These are phyloP conservation scores for Viola odorata DNA, from an alignment of 345 rosid species.

Conservation along the genomic window DNA sequence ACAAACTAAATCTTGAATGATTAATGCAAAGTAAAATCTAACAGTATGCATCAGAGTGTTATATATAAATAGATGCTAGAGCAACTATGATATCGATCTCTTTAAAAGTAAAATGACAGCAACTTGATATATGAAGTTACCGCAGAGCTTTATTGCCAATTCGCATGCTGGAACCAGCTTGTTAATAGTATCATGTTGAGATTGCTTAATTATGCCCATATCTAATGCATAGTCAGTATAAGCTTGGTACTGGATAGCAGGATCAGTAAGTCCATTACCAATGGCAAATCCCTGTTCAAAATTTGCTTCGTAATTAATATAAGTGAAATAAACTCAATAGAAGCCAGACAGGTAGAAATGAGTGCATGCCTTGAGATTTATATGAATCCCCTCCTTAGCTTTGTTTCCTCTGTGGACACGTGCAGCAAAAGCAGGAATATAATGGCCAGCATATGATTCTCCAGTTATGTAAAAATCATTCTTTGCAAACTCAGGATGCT, in stretches of 20 bases:
- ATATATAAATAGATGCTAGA: no score
- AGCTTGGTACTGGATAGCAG: slow-evolving; percentile 86
- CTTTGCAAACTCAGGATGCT: slow-evolving; percentile 68
- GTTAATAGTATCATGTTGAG: slow-evolving; percentile 52
- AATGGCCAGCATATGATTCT: slow-evolving; percentile 99
- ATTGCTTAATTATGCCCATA: slow-evolving; percentile 61
- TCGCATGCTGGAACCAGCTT: slow-evolving; percentile 87
- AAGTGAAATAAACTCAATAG: not conserved
- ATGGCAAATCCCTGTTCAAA: slow-evolving; percentile 86
- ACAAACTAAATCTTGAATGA: no score
- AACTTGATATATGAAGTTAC: slow-evolving; percentile 31
- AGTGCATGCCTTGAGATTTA: slow-evolving; percentile 71
- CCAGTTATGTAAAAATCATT: slow-evolving; percentile 96
- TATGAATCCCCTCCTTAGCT: slow-evolving; percentile 77
- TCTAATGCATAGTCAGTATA: slow-evolving; percentile 94
- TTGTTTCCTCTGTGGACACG: slow-evolving; percentile 89
- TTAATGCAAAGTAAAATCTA: no score
- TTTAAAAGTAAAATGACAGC: not conserved
- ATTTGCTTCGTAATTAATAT: slow-evolving; percentile 16
- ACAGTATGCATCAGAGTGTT: no score
- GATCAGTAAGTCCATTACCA: slow-evolving; percentile 97
- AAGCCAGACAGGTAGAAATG: not conserved
- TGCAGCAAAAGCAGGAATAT: slow-evolving; percentile 95
- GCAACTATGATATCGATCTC: no score
- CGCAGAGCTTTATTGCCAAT: slow-evolving; percentile 85